phyloP scores from a whole-genome alignment of 805 yeast species.

The Lachancea fermentati region DNA sequence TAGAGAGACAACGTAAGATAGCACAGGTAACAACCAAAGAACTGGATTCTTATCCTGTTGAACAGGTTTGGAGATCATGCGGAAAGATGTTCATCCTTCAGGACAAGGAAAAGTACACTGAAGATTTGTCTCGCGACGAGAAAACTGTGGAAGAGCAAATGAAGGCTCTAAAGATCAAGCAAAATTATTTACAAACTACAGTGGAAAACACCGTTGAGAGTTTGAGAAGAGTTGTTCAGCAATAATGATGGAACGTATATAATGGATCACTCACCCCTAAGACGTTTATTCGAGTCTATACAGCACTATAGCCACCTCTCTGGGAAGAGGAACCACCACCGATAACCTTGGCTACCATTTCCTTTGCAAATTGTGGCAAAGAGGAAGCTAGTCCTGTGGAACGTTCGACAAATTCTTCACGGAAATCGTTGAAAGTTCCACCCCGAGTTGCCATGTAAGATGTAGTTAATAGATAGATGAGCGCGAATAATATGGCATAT shows the following conservation, averaged over 20 bases:
- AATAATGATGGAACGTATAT: not conserved
- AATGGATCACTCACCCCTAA: not conserved
- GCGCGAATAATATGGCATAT: slow-evolving; percentile 60
- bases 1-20: slow-evolving; percentile 37
- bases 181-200: slow-evolving; percentile 68
- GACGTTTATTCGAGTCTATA: slow-evolving; percentile 37
- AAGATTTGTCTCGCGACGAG: slow-evolving; percentile 47
- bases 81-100: slow-evolving; percentile 65
- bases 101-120: slow-evolving; percentile 40
- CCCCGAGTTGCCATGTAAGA: slow-evolving; percentile 72
- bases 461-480: slow-evolving; percentile 62
- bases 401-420: slow-evolving; percentile 70
- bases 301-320: slow-evolving; percentile 93
- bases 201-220: slow-evolving; percentile 65
- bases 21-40: slow-evolving; percentile 54
- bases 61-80: slow-evolving; percentile 74
- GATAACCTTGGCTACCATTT: slow-evolving; percentile 59
- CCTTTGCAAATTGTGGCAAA: slow-evolving; percentile 60
- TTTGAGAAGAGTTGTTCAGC: slow-evolving; percentile 34
- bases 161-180: slow-evolving; percentile 59
- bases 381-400: slow-evolving; percentile 51
- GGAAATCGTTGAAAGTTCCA: slow-evolving; percentile 57
- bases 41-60: slow-evolving; percentile 43
- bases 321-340: slow-evolving; percentile 43
- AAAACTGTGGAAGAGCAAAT: slow-evolving; percentile 51